Percentiles rank a stretch among this genome's conserved stretches.
Evolutionary conservation across 2,329 filamentous ascomycete genomes (phyloP).

Genomic region (Nemania diffusa): DNA sequence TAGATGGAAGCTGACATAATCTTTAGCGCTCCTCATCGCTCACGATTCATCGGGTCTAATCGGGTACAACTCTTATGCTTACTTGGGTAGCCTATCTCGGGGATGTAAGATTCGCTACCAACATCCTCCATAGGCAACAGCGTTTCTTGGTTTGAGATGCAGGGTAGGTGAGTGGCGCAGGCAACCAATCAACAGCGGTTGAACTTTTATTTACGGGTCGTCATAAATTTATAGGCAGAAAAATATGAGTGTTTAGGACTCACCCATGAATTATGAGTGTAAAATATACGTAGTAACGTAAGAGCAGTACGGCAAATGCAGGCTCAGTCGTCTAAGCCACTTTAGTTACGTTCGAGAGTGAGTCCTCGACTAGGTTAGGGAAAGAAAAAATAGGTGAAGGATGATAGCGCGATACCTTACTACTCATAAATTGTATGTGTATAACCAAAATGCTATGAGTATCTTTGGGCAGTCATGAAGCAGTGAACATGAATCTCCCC

Average conservation of each 20-base stretch:
- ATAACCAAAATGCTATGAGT: no score
- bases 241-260: no score
- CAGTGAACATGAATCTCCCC: no score
- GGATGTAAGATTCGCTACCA: neutral
- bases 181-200: neutral
- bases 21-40: neutral
- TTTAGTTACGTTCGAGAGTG: neutral
- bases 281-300: neutral
- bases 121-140: neutral
- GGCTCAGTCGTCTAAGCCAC: neutral
- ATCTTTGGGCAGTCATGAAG: no score
- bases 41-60: neutral
- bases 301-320: neutral
- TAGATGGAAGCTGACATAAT: neutral
- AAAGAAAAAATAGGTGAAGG: no score
- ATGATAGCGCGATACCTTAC: no score
- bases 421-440: no score
- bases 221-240: neutral
- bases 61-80: neutral
- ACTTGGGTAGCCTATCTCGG: neutral
- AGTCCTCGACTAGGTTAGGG: neutral
- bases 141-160: neutral
- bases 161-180: neutral
- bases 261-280: neutral
- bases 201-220: no score